phyloP scores from a whole-genome alignment of 371 early-diverging fungal genomes.

The Homolaphlyctis polyrhiza region DNA sequence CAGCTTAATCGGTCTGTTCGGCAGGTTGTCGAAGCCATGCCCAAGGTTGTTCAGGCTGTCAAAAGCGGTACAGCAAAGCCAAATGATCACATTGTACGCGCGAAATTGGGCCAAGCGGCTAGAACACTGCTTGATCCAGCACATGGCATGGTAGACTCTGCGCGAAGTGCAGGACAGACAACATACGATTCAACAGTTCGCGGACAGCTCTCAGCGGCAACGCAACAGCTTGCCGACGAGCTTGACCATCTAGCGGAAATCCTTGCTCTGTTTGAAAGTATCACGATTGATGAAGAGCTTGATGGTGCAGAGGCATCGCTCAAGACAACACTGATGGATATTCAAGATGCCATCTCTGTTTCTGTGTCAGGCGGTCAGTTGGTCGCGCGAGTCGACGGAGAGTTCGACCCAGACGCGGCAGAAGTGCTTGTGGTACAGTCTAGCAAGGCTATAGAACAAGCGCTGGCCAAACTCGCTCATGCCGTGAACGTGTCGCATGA shows the following conservation, averaged over 20 bases:
- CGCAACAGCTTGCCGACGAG: conserved; percentile 27
- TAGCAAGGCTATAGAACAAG: conserved; percentile 10
- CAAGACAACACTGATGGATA: background rate
- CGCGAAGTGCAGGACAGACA: conserved; percentile 33
- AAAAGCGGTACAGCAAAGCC: conserved; percentile 18
- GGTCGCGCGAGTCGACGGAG: background rate
- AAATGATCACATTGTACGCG: conserved; percentile 26
- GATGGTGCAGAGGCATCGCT: conserved; percentile 8
- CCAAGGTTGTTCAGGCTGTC: conserved; percentile 20
- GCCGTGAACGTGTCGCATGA: conserved; percentile 18
- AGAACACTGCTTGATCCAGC: conserved; percentile 33
- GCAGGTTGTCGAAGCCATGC: conserved; percentile 22
- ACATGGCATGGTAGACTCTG: conserved; percentile 19
- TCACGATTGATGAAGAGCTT: conserved; percentile 13
- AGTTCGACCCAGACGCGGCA: background rate
- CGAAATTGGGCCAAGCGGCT: conserved; percentile 33
- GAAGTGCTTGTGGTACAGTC: background rate
- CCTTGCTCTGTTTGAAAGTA: conserved; percentile 15
- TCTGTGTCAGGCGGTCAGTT: too few relatives aligned
- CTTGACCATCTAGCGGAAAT: conserved; percentile 28
- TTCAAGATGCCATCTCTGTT: background rate
- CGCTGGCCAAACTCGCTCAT: conserved; percentile 15
- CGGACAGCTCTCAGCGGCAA: conserved; percentile 19
- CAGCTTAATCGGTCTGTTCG: conserved; percentile 34
- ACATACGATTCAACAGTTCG: conserved; percentile 32